A percentile compares a stretch with the other conserved stretches of the same genome.
Conservation (phyloP, 2,329 filamentous ascomycete genomes). For the Colletotrichum ledebouriae region DNA sequence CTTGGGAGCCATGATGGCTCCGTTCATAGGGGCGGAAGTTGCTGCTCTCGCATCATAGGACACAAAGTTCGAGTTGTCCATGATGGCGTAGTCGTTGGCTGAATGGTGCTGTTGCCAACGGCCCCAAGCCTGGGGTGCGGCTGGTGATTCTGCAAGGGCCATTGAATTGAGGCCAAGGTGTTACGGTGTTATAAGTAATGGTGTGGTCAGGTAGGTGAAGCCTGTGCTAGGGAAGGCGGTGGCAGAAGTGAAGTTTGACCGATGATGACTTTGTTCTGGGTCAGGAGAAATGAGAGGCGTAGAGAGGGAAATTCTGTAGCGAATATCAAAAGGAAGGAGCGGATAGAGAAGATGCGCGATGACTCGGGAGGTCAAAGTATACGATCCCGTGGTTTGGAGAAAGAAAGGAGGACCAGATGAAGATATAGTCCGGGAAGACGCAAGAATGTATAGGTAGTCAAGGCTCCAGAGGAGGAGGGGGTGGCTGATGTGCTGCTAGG, state of each 20-base stretch:
- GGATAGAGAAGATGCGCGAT: constrained; percentile 12
- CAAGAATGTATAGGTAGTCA: constrained; percentile 18
- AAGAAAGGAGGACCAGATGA: constrained; percentile 31
- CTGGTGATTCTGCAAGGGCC: constrained; percentile 63
- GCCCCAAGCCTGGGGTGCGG: constrained; percentile 64
- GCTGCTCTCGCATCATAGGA: constrained; percentile 62
- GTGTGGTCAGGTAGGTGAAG: constrained; percentile 27
- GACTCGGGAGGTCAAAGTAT: constrained; percentile 45
- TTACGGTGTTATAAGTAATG: neutral
- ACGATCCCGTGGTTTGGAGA: constrained; percentile 41
- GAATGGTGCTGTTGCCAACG: constrained; percentile 65
- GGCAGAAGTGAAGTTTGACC: neutral
- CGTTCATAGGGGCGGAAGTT: constrained; percentile 56
- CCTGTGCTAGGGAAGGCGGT: neutral
- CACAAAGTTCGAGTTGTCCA: constrained; percentile 62
- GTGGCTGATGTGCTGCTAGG: constrained; percentile 34
- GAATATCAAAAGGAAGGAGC: constrained; percentile 31
- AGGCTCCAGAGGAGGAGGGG: constrained; percentile 6
- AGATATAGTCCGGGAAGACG: constrained; percentile 30
- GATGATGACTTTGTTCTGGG: constrained; percentile 21
- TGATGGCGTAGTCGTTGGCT: constrained; percentile 59
- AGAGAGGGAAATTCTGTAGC: constrained; percentile 1
- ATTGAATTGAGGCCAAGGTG: constrained; percentile 47
- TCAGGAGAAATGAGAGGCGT: constrained; percentile 25
- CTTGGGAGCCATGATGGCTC: constrained; percentile 59